A percentile compares a stretch with the other conserved stretches of the same genome.
phyloP scores from a whole-genome alignment of 805 yeast species.

The Nakazawaea populi region DNA sequence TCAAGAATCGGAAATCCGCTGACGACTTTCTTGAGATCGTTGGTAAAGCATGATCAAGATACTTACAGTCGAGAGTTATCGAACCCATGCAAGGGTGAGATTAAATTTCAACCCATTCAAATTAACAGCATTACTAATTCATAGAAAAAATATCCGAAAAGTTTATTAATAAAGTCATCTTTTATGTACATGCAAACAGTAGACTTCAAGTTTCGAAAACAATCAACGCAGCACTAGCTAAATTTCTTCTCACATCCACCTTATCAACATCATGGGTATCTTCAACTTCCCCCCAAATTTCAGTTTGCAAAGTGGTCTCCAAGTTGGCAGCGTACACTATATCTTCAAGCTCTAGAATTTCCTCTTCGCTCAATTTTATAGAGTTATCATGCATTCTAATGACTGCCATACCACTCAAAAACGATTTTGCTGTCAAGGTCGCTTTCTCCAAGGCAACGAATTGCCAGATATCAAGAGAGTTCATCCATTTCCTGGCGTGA shows the following conservation, averaged over 20 bases:
- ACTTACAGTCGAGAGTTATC: background rate
- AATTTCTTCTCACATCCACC: conserved; percentile 78
- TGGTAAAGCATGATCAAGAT: background rate
- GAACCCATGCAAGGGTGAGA: background rate
- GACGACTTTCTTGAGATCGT: conserved; percentile 7
- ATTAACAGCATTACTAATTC: background rate
- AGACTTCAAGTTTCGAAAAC: conserved; percentile 23
- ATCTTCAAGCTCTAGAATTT: conserved; percentile 51
- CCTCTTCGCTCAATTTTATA: conserved; percentile 18
- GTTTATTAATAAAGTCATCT: background rate
- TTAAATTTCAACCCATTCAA: no score
- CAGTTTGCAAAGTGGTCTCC: conserved; percentile 81
- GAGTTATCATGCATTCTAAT: conserved; percentile 36
- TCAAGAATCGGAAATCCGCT: conserved; percentile 7
- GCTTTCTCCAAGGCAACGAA: conserved; percentile 87
- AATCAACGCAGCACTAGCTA: conserved; percentile 70
- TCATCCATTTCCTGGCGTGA: conserved; percentile 62
- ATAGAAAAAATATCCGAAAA: background rate
- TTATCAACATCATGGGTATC: conserved; percentile 98
- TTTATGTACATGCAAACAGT: background rate
- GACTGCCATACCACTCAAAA: conserved; percentile 71
- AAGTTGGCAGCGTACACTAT: conserved; percentile 72
- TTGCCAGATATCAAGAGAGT: conserved; percentile 62
- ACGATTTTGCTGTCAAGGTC: conserved; percentile 80
- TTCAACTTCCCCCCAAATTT: conserved; percentile 97